Percentiles rank a stretch among this genome's conserved stretches.
These are phyloP conservation scores for Saccharomycopsis sp. DNA, from an alignment of 805 yeast species.

Conservation along the genomic window DNA sequence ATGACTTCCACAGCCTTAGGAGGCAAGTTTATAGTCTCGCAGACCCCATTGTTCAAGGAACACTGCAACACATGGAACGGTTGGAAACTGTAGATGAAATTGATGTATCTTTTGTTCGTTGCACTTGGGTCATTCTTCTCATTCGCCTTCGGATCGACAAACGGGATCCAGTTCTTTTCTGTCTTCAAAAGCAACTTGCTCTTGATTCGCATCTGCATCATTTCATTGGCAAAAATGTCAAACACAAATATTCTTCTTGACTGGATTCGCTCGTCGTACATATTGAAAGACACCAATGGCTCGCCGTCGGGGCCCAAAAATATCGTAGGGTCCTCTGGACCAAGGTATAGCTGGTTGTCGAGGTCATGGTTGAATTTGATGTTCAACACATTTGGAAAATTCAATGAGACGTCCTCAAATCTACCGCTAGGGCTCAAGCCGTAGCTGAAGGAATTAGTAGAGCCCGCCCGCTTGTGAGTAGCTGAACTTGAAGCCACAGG, in stretches of 20 bases:
- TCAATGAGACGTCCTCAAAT: neutral
- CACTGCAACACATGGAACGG: slow-evolving; percentile 12
- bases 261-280: slow-evolving; percentile 18
- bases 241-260: slow-evolving; percentile 7
- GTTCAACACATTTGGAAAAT: slow-evolving; percentile 29
- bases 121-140: neutral
- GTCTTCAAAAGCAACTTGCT: neutral
- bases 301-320: slow-evolving; percentile 32
- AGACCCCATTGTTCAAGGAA: slow-evolving; percentile 8
- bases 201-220: slow-evolving; percentile 3
- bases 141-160: slow-evolving; percentile 23
- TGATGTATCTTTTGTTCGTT: slow-evolving; percentile 1
- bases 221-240: slow-evolving; percentile 6
- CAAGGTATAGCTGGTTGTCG: slow-evolving; percentile 27
- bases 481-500: neutral
- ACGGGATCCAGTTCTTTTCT: slow-evolving; percentile 7
- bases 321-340: slow-evolving; percentile 39
- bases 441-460: neutral
- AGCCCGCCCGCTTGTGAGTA: neutral
- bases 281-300: slow-evolving; percentile 34
- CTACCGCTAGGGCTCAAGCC: neutral
- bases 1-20: neutral
- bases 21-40: slow-evolving; percentile 11
- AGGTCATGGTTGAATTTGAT: slow-evolving; percentile 27
- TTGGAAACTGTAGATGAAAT: slow-evolving; percentile 7